Conservation (phyloP, 164 flowering plant species). For the Stephania cephalantha region DNA sequence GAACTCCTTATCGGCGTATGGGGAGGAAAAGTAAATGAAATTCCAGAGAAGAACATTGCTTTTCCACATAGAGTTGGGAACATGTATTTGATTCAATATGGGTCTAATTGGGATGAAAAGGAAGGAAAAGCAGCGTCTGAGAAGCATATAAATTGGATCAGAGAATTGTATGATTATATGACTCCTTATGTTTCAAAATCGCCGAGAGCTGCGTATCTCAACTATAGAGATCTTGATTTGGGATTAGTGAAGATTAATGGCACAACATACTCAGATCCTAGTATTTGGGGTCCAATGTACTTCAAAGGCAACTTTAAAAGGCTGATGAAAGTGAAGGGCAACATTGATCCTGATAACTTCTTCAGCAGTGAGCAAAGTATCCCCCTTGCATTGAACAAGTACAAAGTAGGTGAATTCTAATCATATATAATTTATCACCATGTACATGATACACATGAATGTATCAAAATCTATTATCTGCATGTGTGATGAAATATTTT, state of each 20-base stretch:
- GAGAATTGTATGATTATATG: neutral
- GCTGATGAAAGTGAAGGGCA: slow-evolving; percentile 29
- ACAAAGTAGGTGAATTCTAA: no score
- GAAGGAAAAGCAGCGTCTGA: neutral
- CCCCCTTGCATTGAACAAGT: neutral
- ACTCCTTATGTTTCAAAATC: neutral
- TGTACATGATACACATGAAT: no score
- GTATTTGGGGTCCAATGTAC: slow-evolving; percentile 8
- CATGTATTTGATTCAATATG: neutral
- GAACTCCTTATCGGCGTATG: neutral
- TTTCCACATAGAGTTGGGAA: slow-evolving; percentile 4
- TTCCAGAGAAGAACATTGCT: neutral
- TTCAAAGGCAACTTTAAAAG: slow-evolving; percentile 31
- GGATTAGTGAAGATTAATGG: slow-evolving; percentile 1
- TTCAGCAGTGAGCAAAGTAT: slow-evolving; percentile 21
- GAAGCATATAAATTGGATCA: neutral
- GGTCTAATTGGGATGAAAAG: neutral
- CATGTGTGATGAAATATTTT: no score
- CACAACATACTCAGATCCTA: slow-evolving; percentile 18
- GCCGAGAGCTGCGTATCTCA: slow-evolving; percentile 1
- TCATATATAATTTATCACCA: no score
- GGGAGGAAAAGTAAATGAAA: slow-evolving; percentile 1
- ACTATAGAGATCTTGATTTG: slow-evolving; percentile 12
- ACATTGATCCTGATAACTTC: slow-evolving; percentile 34
- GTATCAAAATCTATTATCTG: no score